Conservation (phyloP, 805 yeast species). For the Candida ascalaphidarum region DNA sequence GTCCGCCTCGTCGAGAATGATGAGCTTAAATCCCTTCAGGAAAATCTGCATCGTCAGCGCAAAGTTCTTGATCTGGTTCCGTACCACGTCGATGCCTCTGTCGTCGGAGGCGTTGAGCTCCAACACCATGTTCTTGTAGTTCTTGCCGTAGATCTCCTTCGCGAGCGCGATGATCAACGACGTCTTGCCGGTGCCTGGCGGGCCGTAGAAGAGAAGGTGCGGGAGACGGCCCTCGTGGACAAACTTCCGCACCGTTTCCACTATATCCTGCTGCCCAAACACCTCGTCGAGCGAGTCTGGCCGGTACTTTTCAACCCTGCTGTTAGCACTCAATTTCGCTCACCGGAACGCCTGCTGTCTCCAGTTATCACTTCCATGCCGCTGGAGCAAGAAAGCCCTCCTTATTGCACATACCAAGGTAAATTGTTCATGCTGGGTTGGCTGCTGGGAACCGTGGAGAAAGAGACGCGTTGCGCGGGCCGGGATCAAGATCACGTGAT, state of each 20-base stretch:
- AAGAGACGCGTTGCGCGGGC: too few species aligned
- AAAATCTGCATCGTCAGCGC: slow-evolving; percentile 95
- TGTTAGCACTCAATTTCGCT: too few species aligned
- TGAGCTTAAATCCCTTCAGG: slow-evolving; percentile 73
- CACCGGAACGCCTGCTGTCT: too few species aligned
- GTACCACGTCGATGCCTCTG: slow-evolving; percentile 95
- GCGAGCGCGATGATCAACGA: slow-evolving; percentile 86
- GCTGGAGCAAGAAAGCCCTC: too few species aligned
- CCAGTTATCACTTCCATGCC: too few species aligned
- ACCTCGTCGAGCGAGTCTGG: slow-evolving; percentile 81
- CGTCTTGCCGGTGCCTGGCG: slow-evolving; percentile 93
- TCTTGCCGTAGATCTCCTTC: slow-evolving; percentile 73
- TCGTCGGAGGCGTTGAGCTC: slow-evolving; percentile 97
- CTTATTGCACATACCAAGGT: slow-evolving; percentile 46
- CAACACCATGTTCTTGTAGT: slow-evolving; percentile 79
- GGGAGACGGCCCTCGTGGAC: slow-evolving; percentile 80
- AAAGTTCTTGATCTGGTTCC: slow-evolving; percentile 93
- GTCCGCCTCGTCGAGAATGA: slow-evolving; percentile 93
- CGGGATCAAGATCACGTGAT: too few species aligned
- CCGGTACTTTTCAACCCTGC: slow-evolving; percentile 88
- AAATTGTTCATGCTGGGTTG: too few species aligned
- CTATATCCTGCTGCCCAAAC: slow-evolving; percentile 83
- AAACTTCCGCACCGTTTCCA: slow-evolving; percentile 76
- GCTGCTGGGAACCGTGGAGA: too few species aligned
- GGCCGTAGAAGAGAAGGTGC: slow-evolving; percentile 89